Conservation (phyloP, 176 grass and related monocot species). For the Musa acuminata region DNA sequence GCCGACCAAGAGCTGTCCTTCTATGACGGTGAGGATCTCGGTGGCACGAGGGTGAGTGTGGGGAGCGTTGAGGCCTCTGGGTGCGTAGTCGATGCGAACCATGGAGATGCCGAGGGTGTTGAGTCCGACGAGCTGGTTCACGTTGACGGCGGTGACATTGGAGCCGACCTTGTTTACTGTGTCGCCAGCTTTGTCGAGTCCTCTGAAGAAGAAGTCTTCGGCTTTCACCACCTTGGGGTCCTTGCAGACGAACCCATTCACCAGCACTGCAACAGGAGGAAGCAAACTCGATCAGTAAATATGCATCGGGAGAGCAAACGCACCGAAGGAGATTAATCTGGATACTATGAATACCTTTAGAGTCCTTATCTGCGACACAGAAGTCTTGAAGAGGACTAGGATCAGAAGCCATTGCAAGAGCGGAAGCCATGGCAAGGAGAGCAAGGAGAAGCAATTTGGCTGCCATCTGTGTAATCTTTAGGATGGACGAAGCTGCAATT, state of each 20-base stretch:
- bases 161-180: constrained; percentile 41
- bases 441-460: not conserved
- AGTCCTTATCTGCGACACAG: not conserved
- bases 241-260: constrained; percentile 78
- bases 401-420: not conserved
- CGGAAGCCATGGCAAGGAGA: not conserved
- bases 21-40: constrained; percentile 39
- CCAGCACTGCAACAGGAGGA: constrained; percentile 23
- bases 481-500: no score
- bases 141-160: constrained; percentile 20
- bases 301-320: no score
- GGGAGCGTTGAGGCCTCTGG: constrained; percentile 51
- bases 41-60: constrained; percentile 51
- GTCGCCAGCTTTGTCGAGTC: constrained; percentile 29
- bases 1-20: constrained; percentile 44
- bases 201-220: constrained; percentile 40
- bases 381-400: not conserved
- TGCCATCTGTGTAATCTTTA: not conserved
- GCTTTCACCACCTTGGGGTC: constrained; percentile 42
- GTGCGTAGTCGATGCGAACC: constrained; percentile 46
- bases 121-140: constrained; percentile 33
- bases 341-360: not conserved
- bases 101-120: constrained; percentile 72
- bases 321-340: no score
- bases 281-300: no score